phyloP scores from a whole-genome alignment of 306 rosid genomes.

The Cotoneaster glaucophyllus region DNA sequence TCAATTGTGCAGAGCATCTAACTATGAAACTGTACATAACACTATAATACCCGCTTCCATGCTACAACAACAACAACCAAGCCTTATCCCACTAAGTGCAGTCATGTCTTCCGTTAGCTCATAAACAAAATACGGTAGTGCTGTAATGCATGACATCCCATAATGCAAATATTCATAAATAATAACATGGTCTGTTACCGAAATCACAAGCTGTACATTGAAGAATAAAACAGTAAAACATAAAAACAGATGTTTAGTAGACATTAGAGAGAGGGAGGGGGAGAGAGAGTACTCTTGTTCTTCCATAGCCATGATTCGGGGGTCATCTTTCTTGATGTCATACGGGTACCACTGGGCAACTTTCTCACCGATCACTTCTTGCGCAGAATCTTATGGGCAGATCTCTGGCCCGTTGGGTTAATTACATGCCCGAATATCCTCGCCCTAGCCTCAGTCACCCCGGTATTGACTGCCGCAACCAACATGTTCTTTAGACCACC shows the following conservation, averaged over 20 bases:
- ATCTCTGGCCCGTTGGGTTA: slow-evolving; percentile 57
- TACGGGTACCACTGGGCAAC: slow-evolving; percentile 78
- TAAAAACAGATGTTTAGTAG: not conserved
- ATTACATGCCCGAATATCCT: slow-evolving; percentile 72
- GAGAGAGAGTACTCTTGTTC: slow-evolving; percentile 60
- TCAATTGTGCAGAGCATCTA: not conserved
- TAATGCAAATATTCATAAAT: not conserved
- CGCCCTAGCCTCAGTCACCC: slow-evolving; percentile 70
- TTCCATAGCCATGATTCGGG: slow-evolving; percentile 59
- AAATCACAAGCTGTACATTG: not conserved
- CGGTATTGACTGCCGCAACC: slow-evolving; percentile 35
- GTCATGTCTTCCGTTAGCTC: too few relatives aligned
- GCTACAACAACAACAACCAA: too few relatives aligned
- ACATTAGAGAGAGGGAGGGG: not conserved
- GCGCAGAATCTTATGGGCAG: slow-evolving; percentile 71
- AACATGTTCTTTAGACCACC: slow-evolving; percentile 52
- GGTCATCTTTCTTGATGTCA: slow-evolving; percentile 75
- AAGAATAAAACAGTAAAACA: not conserved
- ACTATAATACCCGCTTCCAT: not conserved
- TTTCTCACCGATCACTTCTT: slow-evolving; percentile 79
- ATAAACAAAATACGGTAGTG: not conserved
- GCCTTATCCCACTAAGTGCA: too few relatives aligned
- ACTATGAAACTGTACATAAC: not conserved
- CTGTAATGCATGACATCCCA: not conserved
- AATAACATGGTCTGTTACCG: not conserved